Conservation (phyloP, 768 basidiomycete species). For the Strobilomyces dryophilus region DNA sequence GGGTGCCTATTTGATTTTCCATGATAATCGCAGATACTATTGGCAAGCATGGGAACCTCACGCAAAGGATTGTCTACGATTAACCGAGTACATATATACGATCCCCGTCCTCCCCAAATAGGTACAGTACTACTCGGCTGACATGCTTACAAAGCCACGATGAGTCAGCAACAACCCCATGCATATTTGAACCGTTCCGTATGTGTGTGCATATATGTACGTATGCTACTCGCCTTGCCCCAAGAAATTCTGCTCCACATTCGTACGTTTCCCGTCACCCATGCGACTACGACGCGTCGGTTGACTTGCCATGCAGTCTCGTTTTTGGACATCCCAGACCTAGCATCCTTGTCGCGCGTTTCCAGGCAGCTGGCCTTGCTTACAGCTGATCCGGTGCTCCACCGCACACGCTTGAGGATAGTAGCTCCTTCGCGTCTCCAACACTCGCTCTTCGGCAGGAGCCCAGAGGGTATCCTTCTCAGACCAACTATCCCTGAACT, state of each 20-base stretch:
- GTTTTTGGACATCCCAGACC: slow-evolving; percentile 71
- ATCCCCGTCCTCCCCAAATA: neutral
- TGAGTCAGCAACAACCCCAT: slow-evolving; percentile 7
- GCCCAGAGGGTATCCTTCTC: slow-evolving; percentile 50
- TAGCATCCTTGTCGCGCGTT: slow-evolving; percentile 48
- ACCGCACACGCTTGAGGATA: slow-evolving; percentile 55
- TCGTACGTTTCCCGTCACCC: slow-evolving; percentile 33
- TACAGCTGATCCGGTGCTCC: slow-evolving; percentile 60
- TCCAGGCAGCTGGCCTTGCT: slow-evolving; percentile 46
- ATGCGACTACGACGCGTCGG: neutral
- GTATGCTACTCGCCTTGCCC: slow-evolving; percentile 39
- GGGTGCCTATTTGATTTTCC: neutral
- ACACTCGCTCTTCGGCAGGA: slow-evolving; percentile 59
- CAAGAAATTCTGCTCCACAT: slow-evolving; percentile 58
- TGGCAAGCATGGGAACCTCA: neutral
- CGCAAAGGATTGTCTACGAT: neutral
- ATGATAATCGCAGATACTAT: neutral
- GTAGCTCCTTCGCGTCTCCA: slow-evolving; percentile 64
- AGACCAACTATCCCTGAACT: slow-evolving; percentile 66
- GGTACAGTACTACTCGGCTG: too few relatives aligned
- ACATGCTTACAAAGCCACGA: slow-evolving; percentile 10
- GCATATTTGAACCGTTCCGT: neutral
- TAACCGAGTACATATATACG: neutral
- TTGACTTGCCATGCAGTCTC: slow-evolving; percentile 42
- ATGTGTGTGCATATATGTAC: too few relatives aligned